Percentiles rank a stretch among this genome's conserved stretches.
Conservation (phyloP, 106 monocot genomes). For the Phalaenopsis aphrodite region DNA sequence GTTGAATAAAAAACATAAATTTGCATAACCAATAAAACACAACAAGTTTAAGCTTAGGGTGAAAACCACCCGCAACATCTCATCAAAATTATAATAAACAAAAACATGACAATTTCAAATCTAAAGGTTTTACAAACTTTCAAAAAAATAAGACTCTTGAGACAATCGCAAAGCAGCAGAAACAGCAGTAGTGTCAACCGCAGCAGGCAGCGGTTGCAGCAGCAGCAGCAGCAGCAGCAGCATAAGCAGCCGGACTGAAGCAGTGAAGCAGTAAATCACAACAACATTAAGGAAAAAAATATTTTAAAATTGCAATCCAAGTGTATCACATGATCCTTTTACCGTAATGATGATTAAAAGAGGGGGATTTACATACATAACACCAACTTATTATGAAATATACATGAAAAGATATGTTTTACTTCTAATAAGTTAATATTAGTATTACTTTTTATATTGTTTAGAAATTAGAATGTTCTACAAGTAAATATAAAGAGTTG, state of each 20-base stretch:
- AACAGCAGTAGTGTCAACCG: not conserved
- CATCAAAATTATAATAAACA: not conserved
- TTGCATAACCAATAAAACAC: too few species aligned
- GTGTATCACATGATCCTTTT: not conserved
- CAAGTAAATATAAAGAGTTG: too few species aligned
- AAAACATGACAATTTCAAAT: not conserved
- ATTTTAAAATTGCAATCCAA: not conserved
- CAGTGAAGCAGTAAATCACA: not conserved
- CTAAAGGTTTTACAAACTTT: not conserved
- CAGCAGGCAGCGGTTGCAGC: conserved; percentile 4
- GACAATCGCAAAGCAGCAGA: not conserved
- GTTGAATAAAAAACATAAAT: too few species aligned
- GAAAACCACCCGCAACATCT: not conserved
- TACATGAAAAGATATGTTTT: not conserved
- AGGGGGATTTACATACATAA: not conserved
- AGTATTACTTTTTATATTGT: too few species aligned
- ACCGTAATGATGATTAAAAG: not conserved
- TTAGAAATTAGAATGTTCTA: too few species aligned
- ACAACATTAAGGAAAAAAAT: not conserved
- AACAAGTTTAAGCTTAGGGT: not conserved
- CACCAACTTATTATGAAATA: not conserved
- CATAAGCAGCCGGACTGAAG: conserved; percentile 3
- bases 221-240: not conserved
- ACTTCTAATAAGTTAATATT: too few species aligned
- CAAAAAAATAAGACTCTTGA: not conserved